Evolutionary conservation across 495 filamentous ascomycete species (phyloP).

Genomic region (Schizothecium vesticola): DNA sequence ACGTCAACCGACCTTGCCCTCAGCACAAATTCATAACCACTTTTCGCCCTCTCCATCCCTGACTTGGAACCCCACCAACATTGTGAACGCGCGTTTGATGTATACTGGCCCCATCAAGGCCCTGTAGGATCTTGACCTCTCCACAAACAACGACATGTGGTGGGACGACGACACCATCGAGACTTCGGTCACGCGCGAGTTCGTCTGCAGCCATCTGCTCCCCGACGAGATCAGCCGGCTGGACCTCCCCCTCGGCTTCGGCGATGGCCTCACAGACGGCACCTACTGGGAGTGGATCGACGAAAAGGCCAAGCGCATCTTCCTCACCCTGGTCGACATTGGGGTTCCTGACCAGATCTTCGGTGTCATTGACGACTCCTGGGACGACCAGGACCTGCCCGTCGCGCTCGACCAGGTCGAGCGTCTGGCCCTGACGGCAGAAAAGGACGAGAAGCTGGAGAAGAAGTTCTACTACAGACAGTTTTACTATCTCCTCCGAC

Average conservation of each 20-base stretch:
- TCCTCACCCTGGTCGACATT: conserved; percentile 74
- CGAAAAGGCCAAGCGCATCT: conserved; percentile 68
- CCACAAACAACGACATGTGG: conserved; percentile 48
- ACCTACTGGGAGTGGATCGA: conserved; percentile 94
- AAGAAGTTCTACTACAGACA: conserved; percentile 75
- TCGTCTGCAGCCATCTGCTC: conserved; percentile 61
- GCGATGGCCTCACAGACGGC: conserved; percentile 82
- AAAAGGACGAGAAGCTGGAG: conserved; percentile 58
- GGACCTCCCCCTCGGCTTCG: conserved; percentile 68
- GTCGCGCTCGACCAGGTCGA: conserved; percentile 66
- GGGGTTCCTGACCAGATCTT: conserved; percentile 83
- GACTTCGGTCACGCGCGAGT: conserved; percentile 63
- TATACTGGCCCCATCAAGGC: neutral
- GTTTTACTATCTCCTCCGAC: conserved; percentile 71
- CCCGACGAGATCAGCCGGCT: conserved; percentile 60
- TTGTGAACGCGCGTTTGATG: neutral
- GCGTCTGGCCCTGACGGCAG: conserved; percentile 57
- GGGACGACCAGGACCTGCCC: conserved; percentile 85
- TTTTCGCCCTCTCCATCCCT: neutral
- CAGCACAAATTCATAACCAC: neutral
- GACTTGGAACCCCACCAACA: neutral
- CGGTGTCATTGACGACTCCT: conserved; percentile 74
- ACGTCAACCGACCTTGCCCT: neutral
- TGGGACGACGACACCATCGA: conserved; percentile 78
- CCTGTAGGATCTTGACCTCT: neutral